Evolutionary conservation across 306 rosid genomes (phyloP).

Genomic region (Medicago ruthenica): DNA sequence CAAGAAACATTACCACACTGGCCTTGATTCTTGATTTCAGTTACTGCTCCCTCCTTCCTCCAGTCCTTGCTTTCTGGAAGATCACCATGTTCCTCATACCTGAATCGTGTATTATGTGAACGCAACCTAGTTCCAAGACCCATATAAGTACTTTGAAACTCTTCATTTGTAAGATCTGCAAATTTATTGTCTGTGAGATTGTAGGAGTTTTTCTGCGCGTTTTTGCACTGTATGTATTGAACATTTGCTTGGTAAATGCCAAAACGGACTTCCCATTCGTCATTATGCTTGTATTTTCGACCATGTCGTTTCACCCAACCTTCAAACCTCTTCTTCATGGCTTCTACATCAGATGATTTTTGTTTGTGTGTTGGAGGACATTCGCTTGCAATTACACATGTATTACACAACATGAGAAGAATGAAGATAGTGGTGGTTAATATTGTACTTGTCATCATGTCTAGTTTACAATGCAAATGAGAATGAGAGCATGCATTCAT

Average conservation of each 20-base stretch:
- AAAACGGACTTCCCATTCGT: conserved; percentile 60
- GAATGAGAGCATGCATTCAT: conserved; percentile 7
- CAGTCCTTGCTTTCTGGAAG: conserved; percentile 63
- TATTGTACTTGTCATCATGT: conserved; percentile 49
- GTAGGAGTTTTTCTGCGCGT: conserved; percentile 62
- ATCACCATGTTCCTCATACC: conserved; percentile 33
- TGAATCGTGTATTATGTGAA: conserved; percentile 43
- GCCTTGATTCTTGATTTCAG: conserved; percentile 75
- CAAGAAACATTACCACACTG: conserved; percentile 64
- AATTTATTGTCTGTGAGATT: conserved; percentile 68
- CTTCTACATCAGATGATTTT: conserved; percentile 6
- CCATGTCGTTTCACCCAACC: conserved; percentile 55
- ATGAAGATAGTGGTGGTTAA: conserved; percentile 41
- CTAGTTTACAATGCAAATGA: conserved; percentile 37
- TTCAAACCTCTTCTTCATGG: conserved; percentile 57
- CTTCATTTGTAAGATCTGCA: conserved; percentile 72
- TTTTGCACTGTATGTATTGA: conserved; percentile 50
- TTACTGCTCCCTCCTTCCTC: conserved; percentile 71
- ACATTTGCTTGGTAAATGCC: conserved; percentile 63
- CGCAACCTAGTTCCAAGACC: conserved; percentile 39
- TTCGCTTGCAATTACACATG: conserved; percentile 48
- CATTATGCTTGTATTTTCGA: conserved; percentile 45
- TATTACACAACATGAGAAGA: conserved; percentile 48
- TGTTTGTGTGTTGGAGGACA: conserved; percentile 34
- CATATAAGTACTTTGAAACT: conserved; percentile 54